phyloP scores from a whole-genome alignment of 306 rosid genomes.

The Luffa aegyptiaca region DNA sequence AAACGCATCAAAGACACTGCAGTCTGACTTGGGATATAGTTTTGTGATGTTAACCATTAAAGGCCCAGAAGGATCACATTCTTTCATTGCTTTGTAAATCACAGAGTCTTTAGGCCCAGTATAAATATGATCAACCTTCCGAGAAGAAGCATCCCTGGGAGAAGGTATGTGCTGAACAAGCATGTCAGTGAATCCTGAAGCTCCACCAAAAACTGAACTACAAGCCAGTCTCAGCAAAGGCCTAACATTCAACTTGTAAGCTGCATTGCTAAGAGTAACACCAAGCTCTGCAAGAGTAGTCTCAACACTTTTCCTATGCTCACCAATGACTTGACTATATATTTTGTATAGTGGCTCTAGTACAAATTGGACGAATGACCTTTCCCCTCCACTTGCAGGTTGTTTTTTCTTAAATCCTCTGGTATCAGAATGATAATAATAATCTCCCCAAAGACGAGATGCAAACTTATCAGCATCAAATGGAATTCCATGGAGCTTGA shows the following conservation, averaged over 20 bases:
- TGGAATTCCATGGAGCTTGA: conserved; percentile 79
- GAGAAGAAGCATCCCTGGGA: conserved; percentile 68
- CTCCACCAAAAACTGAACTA: conserved; percentile 84
- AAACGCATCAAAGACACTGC: conserved; percentile 96
- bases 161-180: conserved; percentile 92
- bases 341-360: conserved; percentile 88
- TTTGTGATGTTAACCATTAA: conserved; percentile 90
- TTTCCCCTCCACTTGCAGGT: conserved; percentile 82
- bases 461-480: conserved; percentile 78
- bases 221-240: conserved; percentile 95
- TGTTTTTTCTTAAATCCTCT: conserved; percentile 77
- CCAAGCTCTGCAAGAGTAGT: conserved; percentile 94
- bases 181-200: conserved; percentile 94
- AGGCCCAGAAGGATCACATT: conserved; percentile 80
- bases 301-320: conserved; percentile 96
- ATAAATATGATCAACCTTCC: conserved; percentile 84
- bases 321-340: conserved; percentile 96
- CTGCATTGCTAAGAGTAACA: conserved; percentile 85
- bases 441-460: conserved; percentile 89
- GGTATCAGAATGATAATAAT: conserved; percentile 67
- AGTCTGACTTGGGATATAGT: conserved; percentile 90
- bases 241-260: conserved; percentile 85
- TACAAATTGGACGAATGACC: conserved; percentile 91
- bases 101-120: conserved; percentile 80
- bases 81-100: conserved; percentile 75